Conservation (phyloP, 257 asterid genomes). For the Solanum arcanum region DNA sequence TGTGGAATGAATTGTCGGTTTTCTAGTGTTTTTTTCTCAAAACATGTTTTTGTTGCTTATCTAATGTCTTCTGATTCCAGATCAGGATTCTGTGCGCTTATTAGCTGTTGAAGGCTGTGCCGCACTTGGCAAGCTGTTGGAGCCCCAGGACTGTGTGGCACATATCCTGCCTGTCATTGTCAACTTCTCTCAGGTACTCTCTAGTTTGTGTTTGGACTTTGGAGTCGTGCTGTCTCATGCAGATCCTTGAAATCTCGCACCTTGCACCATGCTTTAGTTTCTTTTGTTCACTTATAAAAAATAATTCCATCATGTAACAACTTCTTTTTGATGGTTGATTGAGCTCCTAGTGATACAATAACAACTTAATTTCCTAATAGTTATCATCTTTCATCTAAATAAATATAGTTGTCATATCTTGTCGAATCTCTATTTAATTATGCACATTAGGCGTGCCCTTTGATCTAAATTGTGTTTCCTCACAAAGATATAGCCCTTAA, state of each 20-base stretch:
- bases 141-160: slow-evolving; percentile 84
- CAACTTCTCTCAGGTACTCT: slow-evolving; percentile 46
- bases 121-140: slow-evolving; percentile 89
- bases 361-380: background rate
- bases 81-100: slow-evolving; percentile 88
- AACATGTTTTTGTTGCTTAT: background rate
- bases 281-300: background rate
- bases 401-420: background rate
- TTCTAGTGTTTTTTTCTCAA: background rate
- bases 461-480: background rate
- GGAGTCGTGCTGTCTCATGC: background rate
- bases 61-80: slow-evolving; percentile 16
- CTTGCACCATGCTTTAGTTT: background rate
- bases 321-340: background rate
- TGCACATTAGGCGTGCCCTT: background rate
- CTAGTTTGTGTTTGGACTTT: background rate
- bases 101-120: slow-evolving; percentile 94
- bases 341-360: background rate
- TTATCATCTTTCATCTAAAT: background rate
- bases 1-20: background rate
- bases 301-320: background rate
- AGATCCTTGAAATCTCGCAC: background rate
- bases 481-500: background rate
- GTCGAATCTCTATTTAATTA: background rate
- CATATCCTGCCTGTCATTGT: slow-evolving; percentile 87